phyloP scores from a whole-genome alignment of 345 rosid genomes.

The Lepidium didymum region DNA sequence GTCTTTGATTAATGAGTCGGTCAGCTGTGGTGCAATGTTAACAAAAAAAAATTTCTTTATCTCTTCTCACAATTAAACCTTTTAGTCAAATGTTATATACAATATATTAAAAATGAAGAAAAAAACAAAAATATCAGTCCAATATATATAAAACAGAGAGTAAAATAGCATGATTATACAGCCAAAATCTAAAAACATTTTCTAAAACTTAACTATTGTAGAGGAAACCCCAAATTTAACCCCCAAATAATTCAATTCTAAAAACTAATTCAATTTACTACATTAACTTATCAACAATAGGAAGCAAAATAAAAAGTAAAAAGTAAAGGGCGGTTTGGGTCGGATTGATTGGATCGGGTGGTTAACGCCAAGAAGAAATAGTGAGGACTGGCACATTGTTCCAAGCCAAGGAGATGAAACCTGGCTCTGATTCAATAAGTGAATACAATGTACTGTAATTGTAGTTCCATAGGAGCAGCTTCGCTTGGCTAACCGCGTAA shows the following conservation, averaged over 20 bases:
- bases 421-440: conserved; percentile 51
- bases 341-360: not conserved
- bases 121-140: not conserved
- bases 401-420: conserved; percentile 74
- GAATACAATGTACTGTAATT: conserved; percentile 59
- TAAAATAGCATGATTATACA: not conserved
- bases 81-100: not conserved
- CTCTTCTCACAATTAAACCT: not conserved
- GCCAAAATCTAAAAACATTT: not conserved
- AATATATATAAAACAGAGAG: not conserved
- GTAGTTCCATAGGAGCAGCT: conserved; percentile 62
- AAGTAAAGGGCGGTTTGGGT: not conserved
- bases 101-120: not conserved
- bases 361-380: conserved; percentile 82
- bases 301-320: not conserved
- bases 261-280: not conserved
- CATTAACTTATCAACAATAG: not conserved
- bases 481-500: conserved; percentile 79
- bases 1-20: too few species aligned
- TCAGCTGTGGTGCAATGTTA: too few species aligned
- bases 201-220: not conserved
- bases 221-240: not conserved
- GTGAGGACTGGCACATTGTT: conserved; percentile 69
- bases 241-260: not conserved
- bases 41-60: too few species aligned